Percentiles rank a stretch among this genome's conserved stretches.
Conservation (phyloP, 225 moss, liverwort and hornwort species). For the Physcomitrium patens region DNA sequence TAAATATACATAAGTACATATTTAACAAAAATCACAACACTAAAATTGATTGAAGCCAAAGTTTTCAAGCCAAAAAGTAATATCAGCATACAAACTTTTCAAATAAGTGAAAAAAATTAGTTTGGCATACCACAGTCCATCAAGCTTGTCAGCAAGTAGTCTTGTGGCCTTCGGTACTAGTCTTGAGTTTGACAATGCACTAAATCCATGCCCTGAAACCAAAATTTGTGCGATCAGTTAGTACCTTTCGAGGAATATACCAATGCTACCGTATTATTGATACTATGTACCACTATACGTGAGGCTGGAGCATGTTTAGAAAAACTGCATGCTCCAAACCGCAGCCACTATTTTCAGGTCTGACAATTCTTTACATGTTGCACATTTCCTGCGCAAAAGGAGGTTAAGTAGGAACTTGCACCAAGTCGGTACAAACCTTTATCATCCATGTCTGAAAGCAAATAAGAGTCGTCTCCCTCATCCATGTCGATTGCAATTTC, state of each 20-base stretch:
- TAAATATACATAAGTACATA: not conserved
- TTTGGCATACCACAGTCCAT: constrained; percentile 79
- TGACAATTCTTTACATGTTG: not conserved
- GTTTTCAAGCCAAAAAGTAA: too few species aligned
- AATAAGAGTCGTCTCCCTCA: constrained; percentile 40
- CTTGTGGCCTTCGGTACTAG: constrained; percentile 80
- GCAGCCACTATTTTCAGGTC: constrained; percentile 15
- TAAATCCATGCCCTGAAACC: constrained; percentile 86
- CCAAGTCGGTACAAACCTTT: constrained; percentile 68
- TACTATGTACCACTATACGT: not conserved
- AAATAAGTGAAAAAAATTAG: constrained; percentile 13
- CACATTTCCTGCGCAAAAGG: not conserved
- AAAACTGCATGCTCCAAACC: not conserved
- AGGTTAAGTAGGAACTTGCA: not conserved
- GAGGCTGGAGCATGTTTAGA: not conserved
- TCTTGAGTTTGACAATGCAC: constrained; percentile 80
- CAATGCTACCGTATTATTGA: too few species aligned
- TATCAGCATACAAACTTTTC: not conserved
- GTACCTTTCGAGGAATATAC: not conserved
- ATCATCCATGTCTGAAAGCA: constrained; percentile 67
- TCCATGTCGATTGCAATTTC: constrained; percentile 86
- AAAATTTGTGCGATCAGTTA: constrained; percentile 14
- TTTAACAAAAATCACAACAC: not conserved
- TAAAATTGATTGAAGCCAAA: too few species aligned
- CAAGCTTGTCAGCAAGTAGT: constrained; percentile 68